Conservation (phyloP, 768 basidiomycete species). For the Tulasnella sp. region DNA sequence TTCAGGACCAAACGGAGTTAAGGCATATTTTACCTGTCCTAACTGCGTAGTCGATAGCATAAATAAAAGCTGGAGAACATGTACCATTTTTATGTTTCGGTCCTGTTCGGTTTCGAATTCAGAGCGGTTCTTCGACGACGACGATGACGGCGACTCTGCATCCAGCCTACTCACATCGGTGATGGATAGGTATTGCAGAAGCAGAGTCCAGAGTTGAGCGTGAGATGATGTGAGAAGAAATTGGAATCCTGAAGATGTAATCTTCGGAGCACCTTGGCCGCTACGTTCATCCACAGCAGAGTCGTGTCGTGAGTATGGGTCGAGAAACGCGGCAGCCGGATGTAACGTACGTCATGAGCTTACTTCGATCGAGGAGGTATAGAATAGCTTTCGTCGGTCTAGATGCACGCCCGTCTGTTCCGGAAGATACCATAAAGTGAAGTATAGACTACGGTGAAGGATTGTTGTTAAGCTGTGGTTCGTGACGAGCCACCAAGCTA, state of each 20-base stretch:
- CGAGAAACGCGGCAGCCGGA: constrained; percentile 11
- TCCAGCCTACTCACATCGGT: constrained; percentile 47
- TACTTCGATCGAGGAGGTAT: constrained; percentile 69
- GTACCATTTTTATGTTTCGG: constrained; percentile 83
- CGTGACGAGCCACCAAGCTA: not conserved
- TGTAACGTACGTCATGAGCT: constrained; percentile 54
- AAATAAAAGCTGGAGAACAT: constrained; percentile 88
- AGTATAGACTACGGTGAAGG: constrained; percentile 61
- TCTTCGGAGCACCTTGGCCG: constrained; percentile 27
- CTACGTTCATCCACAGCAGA: not conserved
- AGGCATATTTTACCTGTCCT: constrained; percentile 50
- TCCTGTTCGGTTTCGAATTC: constrained; percentile 35
- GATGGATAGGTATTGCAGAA: constrained; percentile 81
- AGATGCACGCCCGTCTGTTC: constrained; percentile 58
- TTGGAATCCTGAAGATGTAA: constrained; percentile 92
- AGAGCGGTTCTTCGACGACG: not conserved
- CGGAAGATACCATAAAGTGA: constrained; percentile 96
- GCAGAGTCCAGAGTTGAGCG: constrained; percentile 87
- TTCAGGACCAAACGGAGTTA: constrained; percentile 8
- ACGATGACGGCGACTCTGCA: too few species aligned
- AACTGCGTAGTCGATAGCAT: constrained; percentile 97
- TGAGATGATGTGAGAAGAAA: constrained; percentile 92
- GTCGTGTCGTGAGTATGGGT: constrained; percentile 13
- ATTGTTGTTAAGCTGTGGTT: not conserved
- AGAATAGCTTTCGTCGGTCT: constrained; percentile 77